Percentiles rank a stretch among this genome's conserved stretches.
phyloP scores from a whole-genome alignment of 768 basidiomycete species.

The Agaricus sinodeliciosus region DNA sequence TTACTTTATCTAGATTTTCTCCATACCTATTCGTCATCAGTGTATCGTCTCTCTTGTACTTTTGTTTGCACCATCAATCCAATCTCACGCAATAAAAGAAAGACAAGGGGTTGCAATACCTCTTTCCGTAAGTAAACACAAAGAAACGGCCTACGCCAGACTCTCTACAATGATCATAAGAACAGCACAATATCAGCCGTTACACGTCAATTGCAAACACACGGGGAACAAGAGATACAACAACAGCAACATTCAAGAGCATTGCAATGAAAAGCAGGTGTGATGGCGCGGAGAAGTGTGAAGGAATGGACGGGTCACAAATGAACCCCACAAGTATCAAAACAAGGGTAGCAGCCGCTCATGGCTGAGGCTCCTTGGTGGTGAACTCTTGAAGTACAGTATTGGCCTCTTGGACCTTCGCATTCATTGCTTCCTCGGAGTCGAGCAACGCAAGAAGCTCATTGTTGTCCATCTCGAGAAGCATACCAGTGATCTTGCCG shows the following conservation, averaged over 20 bases:
- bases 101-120: constrained; percentile 48
- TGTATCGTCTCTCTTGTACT: neutral
- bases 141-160: constrained; percentile 48
- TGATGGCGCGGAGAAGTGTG: constrained; percentile 1
- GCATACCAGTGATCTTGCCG: constrained; percentile 98
- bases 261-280: constrained; percentile 29
- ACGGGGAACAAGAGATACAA: constrained; percentile 18
- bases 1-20: neutral
- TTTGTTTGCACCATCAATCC: neutral
- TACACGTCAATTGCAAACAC: constrained; percentile 8
- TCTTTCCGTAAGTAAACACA: constrained; percentile 51
- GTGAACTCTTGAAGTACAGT: constrained; percentile 83
- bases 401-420: constrained; percentile 91
- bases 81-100: constrained; percentile 9
- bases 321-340: constrained; percentile 26
- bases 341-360: constrained; percentile 1
- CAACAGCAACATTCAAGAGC: constrained; percentile 29
- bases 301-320: constrained; percentile 47
- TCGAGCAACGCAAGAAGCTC: constrained; percentile 91
- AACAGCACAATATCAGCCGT: constrained; percentile 15
- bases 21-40: neutral
- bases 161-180: constrained; percentile 31
- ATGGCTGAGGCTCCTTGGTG: constrained; percentile 21
- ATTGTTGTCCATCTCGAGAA: constrained; percentile 97
- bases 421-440: constrained; percentile 69